Percentiles rank a stretch among this genome's conserved stretches.
phyloP scores from a whole-genome alignment of 2,329 filamentous ascomycete genomes.

The Paraconiothyrium sp. region DNA sequence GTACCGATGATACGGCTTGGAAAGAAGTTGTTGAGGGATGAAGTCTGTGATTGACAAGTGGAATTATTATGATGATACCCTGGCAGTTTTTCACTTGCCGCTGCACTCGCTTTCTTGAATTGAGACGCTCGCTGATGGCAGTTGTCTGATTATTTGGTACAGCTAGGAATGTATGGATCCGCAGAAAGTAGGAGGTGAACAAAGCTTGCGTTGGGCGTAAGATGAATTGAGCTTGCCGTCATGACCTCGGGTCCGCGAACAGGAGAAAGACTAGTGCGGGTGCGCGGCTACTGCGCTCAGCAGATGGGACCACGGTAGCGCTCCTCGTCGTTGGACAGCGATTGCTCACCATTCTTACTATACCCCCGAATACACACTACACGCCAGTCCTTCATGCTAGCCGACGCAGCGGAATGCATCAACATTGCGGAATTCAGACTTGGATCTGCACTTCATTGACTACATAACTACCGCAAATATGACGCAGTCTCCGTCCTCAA shows the following conservation, averaged over 20 bases:
- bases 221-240: not conserved
- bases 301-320: too few species aligned
- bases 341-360: too few species aligned
- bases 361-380: too few species aligned
- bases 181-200: not conserved
- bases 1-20: not conserved
- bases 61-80: conserved; percentile 21
- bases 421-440: too few species aligned
- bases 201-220: not conserved
- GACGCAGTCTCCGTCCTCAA: too few species aligned
- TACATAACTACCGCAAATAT: too few species aligned
- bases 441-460: too few species aligned
- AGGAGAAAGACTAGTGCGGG: too few species aligned
- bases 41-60: not conserved
- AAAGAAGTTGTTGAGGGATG: not conserved
- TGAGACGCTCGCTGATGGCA: conserved; percentile 3
- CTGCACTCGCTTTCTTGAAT: conserved; percentile 20
- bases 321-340: too few species aligned
- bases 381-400: too few species aligned
- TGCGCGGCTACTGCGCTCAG: too few species aligned
- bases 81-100: conserved; percentile 15
- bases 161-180: not conserved
- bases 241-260: not conserved
- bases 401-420: too few species aligned
- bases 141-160: not conserved